phyloP scores from a whole-genome alignment of 164 flowering plant species.

The Magnolia kwangsiensis region DNA sequence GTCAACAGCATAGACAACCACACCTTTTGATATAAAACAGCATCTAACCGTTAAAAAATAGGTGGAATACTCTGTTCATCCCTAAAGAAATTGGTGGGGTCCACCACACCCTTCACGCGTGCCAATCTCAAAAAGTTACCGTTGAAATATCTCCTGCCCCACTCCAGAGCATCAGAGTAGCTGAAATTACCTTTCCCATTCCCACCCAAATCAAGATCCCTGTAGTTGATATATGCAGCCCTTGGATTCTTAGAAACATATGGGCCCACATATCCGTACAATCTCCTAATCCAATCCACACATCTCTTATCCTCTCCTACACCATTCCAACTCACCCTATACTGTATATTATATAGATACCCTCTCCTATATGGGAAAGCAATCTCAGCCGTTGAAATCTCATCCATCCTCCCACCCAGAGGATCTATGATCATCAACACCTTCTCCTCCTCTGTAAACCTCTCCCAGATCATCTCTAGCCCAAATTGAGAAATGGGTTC shows the following conservation, averaged over 20 bases:
- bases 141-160: slow-evolving; percentile 26
- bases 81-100: slow-evolving; percentile 21
- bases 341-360: slow-evolving; percentile 12
- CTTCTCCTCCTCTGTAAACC: slow-evolving; percentile 2
- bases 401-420: slow-evolving; percentile 22
- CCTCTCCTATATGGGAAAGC: slow-evolving; percentile 27
- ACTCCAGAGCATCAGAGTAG: slow-evolving; percentile 13
- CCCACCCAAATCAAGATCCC: slow-evolving; percentile 22
- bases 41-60: background rate
- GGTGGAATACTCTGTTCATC: slow-evolving; percentile 21
- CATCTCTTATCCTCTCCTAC: slow-evolving; percentile 3
- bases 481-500: slow-evolving; percentile 11
- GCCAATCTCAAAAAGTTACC: slow-evolving; percentile 30
- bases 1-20: background rate
- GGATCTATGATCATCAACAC: slow-evolving; percentile 5
- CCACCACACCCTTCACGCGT: slow-evolving; percentile 24
- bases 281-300: slow-evolving; percentile 13
- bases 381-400: slow-evolving; percentile 18
- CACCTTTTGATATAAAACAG: background rate
- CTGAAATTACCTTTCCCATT: slow-evolving; percentile 2
- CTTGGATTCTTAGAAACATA: slow-evolving; percentile 20
- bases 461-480: slow-evolving; percentile 11
- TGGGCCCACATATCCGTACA: slow-evolving; percentile 16
- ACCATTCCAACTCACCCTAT: slow-evolving; percentile 12
- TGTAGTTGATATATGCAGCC: slow-evolving; percentile 18